phyloP scores from a whole-genome alignment of 2,329 filamentous ascomycete genomes.

The Ophiostoma piceae region DNA sequence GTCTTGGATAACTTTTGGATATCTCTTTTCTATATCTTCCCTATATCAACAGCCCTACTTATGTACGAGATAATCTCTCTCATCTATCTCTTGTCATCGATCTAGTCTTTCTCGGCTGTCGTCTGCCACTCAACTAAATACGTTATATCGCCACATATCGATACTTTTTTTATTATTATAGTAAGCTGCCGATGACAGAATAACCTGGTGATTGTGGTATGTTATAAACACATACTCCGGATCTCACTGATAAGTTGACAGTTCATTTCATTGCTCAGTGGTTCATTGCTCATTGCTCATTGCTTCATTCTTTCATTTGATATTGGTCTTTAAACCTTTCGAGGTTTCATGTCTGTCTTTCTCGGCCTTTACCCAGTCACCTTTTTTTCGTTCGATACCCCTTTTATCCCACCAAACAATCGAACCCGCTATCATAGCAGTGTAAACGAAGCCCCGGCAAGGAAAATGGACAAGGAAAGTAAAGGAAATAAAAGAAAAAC shows the following conservation, averaged over 20 bases:
- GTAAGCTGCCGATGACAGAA: neutral
- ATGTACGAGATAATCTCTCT: neutral
- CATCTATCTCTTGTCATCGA: neutral
- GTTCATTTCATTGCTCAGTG: neutral
- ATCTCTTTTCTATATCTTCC: neutral
- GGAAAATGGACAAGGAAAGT: neutral
- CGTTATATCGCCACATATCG: neutral
- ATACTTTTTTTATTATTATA: neutral
- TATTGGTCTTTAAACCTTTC: neutral
- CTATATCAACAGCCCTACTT: neutral
- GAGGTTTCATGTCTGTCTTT: neutral
- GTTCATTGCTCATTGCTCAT: no score
- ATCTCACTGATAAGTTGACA: neutral
- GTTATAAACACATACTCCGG: neutral
- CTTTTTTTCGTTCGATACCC: neutral
- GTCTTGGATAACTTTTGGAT: neutral
- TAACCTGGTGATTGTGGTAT: neutral
- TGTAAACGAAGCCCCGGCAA: constrained; percentile 8
- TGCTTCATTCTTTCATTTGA: neutral
- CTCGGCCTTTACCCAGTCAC: neutral
- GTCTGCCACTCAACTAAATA: neutral
- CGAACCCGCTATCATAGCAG: neutral
- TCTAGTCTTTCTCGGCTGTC: neutral
- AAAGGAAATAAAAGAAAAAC: constrained; percentile 10
- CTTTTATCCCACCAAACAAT: constrained; percentile 5